Evolutionary conservation across 192 early-diverging fungal species (phyloP), one percentile per base, ranked within the genome.

Genomic region (Coemansia erecta): DNA sequence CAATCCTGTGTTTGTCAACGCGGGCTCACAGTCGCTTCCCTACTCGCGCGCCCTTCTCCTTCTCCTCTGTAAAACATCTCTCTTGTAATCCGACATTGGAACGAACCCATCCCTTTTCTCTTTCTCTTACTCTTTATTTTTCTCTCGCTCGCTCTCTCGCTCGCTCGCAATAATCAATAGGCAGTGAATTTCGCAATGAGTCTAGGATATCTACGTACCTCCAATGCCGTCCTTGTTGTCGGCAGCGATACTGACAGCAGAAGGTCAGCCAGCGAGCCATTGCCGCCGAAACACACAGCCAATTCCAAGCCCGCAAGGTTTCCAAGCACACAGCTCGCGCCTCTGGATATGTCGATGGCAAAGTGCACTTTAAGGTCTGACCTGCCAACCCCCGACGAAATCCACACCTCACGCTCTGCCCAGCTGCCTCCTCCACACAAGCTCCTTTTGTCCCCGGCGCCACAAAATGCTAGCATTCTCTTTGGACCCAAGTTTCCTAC

Each of bases 401-500:
- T 12, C 53, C 13, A 37, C 51, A 31, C 15, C 33, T 9, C 4
- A 9, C 51, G 5, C 18, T 53, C 31, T 0, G 31, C 33, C 31
- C 26, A 53, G 26, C 33, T 17, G 31, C 51, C 51, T 18, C 33
- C 51, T 17, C 26, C 51, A 1, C 51, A 53, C 51, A 31, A 18
- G 31, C 33, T 37, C 5, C 26, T 53, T 31, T 13, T 2, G 2
- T 11, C 48, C 0, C 24, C 12, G 13, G n/a, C 31, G 15, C 15
- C 9, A 5, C 33, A 33, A 37, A 53, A 53, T n/a, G 8, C 51
- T 28, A 53, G 51, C 51, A 53, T 37, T 24, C 18, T 43, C 5
- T 56, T 56, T 40, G 54, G 54, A 8, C 23, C 54, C 17, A 70
- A 63, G 49, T 54, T 77, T 46, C 64, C 68, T 18, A 50, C 64